Percentiles rank a stretch among this genome's conserved stretches.
phyloP scores from a whole-genome alignment of 495 filamentous ascomycete species.

The Halenospora varia region DNA sequence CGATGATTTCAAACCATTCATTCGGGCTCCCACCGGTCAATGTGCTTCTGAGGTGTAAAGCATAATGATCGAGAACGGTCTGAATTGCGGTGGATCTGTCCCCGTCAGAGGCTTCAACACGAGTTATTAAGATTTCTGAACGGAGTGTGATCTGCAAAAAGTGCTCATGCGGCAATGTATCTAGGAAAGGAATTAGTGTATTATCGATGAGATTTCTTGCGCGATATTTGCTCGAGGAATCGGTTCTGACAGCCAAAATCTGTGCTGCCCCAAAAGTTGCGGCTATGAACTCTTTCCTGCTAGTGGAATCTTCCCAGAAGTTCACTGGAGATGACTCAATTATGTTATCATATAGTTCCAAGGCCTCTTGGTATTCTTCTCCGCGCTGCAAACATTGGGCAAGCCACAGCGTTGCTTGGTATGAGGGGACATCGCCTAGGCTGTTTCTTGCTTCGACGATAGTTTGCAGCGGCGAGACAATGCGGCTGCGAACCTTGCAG shows the following conservation, averaged over 20 bases:
- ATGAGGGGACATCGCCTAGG: slow-evolving; percentile 5
- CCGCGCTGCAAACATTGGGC: not conserved
- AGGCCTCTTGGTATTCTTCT: slow-evolving; percentile 15
- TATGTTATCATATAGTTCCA: not conserved
- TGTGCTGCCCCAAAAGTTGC: not conserved
- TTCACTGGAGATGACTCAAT: not conserved
- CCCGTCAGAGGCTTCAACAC: not conserved
- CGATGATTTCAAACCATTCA: not conserved
- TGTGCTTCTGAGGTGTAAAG: not conserved
- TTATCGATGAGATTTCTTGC: not conserved
- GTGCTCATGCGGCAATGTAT: not conserved
- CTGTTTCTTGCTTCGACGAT: not conserved
- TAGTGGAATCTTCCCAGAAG: not conserved
- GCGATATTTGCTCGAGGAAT: not conserved
- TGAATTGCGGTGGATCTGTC: not conserved
- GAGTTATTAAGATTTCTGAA: not conserved
- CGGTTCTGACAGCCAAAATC: not conserved
- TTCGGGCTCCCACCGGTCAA: not conserved
- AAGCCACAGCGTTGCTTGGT: not conserved
- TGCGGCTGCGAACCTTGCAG: not conserved
- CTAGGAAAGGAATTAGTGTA: not conserved
- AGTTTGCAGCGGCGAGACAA: not conserved
- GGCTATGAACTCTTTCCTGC: not conserved
- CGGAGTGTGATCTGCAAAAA: not conserved
- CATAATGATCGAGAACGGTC: not conserved